Conservation (phyloP, 1,284 basidiomycete species). For the Malassezia caprae region DNA sequence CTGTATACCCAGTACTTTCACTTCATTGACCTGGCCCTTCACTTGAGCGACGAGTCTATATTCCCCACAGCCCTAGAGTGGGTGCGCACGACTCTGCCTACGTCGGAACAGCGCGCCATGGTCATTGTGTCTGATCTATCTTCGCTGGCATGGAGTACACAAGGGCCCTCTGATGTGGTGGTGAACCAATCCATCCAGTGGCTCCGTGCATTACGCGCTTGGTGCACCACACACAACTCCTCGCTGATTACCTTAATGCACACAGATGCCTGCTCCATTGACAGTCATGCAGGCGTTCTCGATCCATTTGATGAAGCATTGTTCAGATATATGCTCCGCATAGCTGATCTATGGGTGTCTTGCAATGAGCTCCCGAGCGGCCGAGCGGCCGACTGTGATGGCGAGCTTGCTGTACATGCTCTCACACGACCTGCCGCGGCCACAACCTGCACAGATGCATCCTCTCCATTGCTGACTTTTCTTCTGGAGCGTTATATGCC, state of each 20-base stretch:
- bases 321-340: slow-evolving; percentile 11
- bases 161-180: not conserved
- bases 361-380: slow-evolving; percentile 15
- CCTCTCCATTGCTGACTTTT: not conserved
- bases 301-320: slow-evolving; percentile 9
- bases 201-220: not conserved
- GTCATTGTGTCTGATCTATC: slow-evolving; percentile 11
- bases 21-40: not conserved
- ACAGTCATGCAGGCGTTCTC: not conserved
- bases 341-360: slow-evolving; percentile 15
- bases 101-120: not conserved
- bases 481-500: slow-evolving; percentile 4
- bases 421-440: slow-evolving; percentile 6
- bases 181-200: not conserved
- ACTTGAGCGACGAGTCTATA: not conserved
- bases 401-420: slow-evolving; percentile 8
- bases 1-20: not conserved
- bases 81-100: not conserved
- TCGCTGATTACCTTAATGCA: slow-evolving; percentile 11
- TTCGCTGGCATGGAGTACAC: slow-evolving; percentile 4
- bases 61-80: not conserved
- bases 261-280: slow-evolving; percentile 3
- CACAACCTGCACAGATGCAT: not conserved
- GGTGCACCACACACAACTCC: not conserved
- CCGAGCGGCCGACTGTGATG: slow-evolving; percentile 17